phyloP scores from a whole-genome alignment of 495 filamentous ascomycete genomes.

The Entonaema liquescens region DNA sequence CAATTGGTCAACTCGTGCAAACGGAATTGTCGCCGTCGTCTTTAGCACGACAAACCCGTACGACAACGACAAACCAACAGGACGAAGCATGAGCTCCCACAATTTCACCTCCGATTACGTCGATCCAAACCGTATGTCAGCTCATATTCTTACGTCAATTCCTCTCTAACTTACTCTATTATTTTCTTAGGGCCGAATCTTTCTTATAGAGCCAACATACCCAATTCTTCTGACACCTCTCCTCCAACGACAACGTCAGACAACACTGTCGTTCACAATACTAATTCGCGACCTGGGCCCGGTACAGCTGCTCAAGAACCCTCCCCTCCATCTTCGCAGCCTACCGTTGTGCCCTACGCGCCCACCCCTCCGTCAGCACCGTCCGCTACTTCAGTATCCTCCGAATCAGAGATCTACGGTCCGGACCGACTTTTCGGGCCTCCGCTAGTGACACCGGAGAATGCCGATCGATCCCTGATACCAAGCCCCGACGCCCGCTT shows the following conservation, averaged over 20 bases:
- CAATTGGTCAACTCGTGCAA: conserved; percentile 36
- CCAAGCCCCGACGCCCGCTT: conserved; percentile 39
- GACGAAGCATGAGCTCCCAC: conserved; percentile 25
- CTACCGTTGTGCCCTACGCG: conserved; percentile 45
- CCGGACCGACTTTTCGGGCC: conserved; percentile 47
- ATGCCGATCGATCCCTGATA: conserved; percentile 39
- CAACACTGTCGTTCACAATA: conserved; percentile 31
- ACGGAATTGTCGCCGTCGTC: conserved; percentile 28
- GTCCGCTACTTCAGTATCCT: conserved; percentile 44
- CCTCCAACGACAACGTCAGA: conserved; percentile 29
- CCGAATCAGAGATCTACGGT: conserved; percentile 50
- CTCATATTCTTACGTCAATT: background rate
- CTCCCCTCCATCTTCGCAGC: conserved; percentile 33
- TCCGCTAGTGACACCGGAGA: conserved; percentile 12
- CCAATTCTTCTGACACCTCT: conserved; percentile 14
- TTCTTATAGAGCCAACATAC: background rate
- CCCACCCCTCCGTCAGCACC: conserved; percentile 45
- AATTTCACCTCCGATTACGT: conserved; percentile 13
- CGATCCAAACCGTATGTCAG: conserved; percentile 29
- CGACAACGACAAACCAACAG: conserved; percentile 1
- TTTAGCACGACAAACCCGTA: background rate
- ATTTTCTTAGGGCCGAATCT: conserved; percentile 24
- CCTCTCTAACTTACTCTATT: conserved; percentile 13
- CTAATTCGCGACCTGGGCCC: conserved; percentile 24
- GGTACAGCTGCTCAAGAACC: background rate